Evolutionary conservation across 2,329 filamentous ascomycete genomes (phyloP), one percentile per base, ranked within the genome.

Genomic region (Ophiostoma novo-ulmi): DNA sequence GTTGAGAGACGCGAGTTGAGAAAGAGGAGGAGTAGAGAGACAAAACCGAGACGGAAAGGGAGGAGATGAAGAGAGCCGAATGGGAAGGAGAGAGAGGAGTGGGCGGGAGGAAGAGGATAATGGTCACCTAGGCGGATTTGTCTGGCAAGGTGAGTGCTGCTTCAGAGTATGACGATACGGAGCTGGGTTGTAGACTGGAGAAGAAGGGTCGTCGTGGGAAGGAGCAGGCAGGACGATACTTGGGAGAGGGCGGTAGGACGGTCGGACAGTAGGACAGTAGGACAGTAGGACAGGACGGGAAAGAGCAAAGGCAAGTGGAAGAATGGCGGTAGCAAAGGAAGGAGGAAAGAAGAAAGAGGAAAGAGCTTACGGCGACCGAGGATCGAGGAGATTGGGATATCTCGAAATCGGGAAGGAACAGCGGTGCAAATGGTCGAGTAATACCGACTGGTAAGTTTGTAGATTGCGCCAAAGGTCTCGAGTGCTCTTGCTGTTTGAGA

Each of bases 401-500:
- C 52, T 22, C n/a, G 52, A 26, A 22, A 58, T 26, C 11, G 52
- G n/a, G 52, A 26, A 58, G 52, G 22, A 58, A n/a, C 52, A 58
- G 26, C 11, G 26, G 58, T 35, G 52, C 52, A 26, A 26, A 55
- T 5, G 44, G 44, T 55, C 52, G 52, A 55, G 20, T 22, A 55
- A 3, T 31, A 31, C 31, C 52, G 52, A n/a, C 52, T 63, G 11
- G 26, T 35, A 13, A 36, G 58, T 36, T 8, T 63, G 26, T 20
- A 36, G 26, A 63, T 26, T 63, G 58, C 58, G 58, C 58, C 58
- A 26, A 35, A 11, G 6, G 20, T 63, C 35, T 35, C 26, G 26
- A 63, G 58, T 26, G 58, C 58, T 64, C 31, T 38, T 64, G 61
- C 61, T 64, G 61, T 64, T 64, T 64, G 61, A 38, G 61, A 64